These are phyloP conservation scores for Pleurotus eryngii DNA, from an alignment of 768 basidiomycete genomes.

Conservation along the genomic window DNA sequence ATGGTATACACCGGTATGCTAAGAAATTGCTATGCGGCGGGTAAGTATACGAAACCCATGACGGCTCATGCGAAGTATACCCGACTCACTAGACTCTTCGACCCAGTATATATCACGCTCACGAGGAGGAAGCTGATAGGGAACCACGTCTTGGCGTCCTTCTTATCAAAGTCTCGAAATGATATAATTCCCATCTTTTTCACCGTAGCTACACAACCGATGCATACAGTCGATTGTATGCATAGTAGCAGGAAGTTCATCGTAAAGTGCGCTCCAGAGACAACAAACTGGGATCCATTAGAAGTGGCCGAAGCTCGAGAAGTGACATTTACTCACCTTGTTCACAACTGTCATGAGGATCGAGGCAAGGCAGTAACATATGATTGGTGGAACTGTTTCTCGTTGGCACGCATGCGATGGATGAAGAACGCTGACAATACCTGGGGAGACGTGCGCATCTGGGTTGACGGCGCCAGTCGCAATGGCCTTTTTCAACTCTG, in stretches of 20 bases:
- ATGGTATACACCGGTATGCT: constrained; percentile 98
- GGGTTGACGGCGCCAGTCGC: constrained; percentile 27
- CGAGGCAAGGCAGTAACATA: constrained; percentile 88
- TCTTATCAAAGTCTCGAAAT: constrained; percentile 77
- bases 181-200: constrained; percentile 79
- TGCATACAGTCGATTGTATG: constrained; percentile 89
- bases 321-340: constrained; percentile 55
- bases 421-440: constrained; percentile 16
- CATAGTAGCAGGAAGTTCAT: constrained; percentile 96
- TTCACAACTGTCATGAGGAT: constrained; percentile 98
- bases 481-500: constrained; percentile 48
- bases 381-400: constrained; percentile 67
- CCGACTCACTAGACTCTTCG: constrained; percentile 84
- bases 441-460: constrained; percentile 20
- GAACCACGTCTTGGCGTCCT: constrained; percentile 91
- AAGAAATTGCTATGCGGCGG: constrained; percentile 78
- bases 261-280: constrained; percentile 88
- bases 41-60: neutral
- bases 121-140: constrained; percentile 92
- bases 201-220: constrained; percentile 65
- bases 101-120: constrained; percentile 95
- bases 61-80: neutral
- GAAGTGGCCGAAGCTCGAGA: neutral
- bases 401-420: neutral
- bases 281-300: constrained; percentile 67